These are phyloP conservation scores for Spinellus fusiger DNA, from an alignment of 192 early-diverging fungal genomes.

Conservation along the genomic window DNA sequence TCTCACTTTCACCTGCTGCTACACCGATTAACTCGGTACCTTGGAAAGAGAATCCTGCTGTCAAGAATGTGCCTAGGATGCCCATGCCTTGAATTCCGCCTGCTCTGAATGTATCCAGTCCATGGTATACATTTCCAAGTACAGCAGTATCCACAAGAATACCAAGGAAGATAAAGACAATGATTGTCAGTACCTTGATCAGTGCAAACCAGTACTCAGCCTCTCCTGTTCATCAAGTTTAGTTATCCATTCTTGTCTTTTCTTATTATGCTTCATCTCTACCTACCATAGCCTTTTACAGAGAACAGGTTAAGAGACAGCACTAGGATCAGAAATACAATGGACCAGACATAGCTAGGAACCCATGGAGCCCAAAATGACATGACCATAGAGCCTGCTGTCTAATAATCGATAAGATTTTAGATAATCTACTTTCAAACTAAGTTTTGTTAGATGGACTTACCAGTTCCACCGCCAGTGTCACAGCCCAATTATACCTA, in stretches of 20 bases:
- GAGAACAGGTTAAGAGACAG: slow-evolving; percentile 66
- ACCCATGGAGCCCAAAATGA: slow-evolving; percentile 49
- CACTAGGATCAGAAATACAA: slow-evolving; percentile 58
- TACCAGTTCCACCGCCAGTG: slow-evolving; percentile 25
- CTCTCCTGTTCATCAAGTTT: slow-evolving; percentile 45
- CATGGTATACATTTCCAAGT: slow-evolving; percentile 53
- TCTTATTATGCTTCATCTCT: background rate
- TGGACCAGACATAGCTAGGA: slow-evolving; percentile 35
- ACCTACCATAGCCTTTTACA: slow-evolving; percentile 68
- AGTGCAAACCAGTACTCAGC: slow-evolving; percentile 81
- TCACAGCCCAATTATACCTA: slow-evolving; percentile 32
- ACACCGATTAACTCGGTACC: slow-evolving; percentile 91
- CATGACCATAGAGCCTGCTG: slow-evolving; percentile 77
- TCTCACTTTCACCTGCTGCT: slow-evolving; percentile 79
- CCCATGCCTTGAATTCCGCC: slow-evolving; percentile 57
- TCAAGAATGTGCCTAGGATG: slow-evolving; percentile 61
- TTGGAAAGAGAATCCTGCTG: slow-evolving; percentile 83
- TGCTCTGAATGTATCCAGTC: slow-evolving; percentile 55
- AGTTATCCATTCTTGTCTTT: background rate
- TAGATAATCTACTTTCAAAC: slow-evolving; percentile 3
- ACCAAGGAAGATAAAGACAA: slow-evolving; percentile 79
- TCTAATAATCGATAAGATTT: slow-evolving; percentile 57
- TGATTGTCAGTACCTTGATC: slow-evolving; percentile 80
- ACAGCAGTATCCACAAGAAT: slow-evolving; percentile 67
- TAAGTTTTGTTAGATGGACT: background rate